Evolutionary conservation across 2,329 filamentous ascomycete genomes (phyloP), one percentile per base, ranked within the genome.

Genomic region (Pseudogymnoascus sp.): DNA sequence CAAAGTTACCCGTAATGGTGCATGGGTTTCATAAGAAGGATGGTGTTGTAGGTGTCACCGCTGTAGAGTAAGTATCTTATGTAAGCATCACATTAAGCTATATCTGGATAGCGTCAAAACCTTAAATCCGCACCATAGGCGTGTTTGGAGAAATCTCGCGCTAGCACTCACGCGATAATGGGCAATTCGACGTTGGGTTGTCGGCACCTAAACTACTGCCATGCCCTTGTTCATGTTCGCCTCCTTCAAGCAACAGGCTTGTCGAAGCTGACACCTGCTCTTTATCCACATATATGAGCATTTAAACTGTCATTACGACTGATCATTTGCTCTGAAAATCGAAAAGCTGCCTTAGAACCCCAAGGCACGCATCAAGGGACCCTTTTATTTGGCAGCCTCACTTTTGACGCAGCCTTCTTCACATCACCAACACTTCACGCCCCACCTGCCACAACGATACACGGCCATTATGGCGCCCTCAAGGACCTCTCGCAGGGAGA

Each of bases 381-480:
- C 39, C 57, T 36, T 39, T 34, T 51, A 41, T 36, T 41, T 36
- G 61, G 43, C 43, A 36, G 31, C 36, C 39, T 54, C 61, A 43
- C 39, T 62, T 62, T 63, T 5, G 8, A 37, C 61, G 39, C 61
- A 36, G 39, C 37, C 61, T 45, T 57, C 37, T 21, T 45, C 43
- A 10, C 51, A 51, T 54, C 61, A 63, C 16, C 16, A 36, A 36
- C 61, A 31, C 45, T 57, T 19, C 23, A 57, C 37, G 19, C 43
- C 14, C 14, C 37, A 34, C 13, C 31, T 13, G 7, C 28, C 25
- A 16, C 43, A 14, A 63, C 61, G n/a, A 57, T 28, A 63, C 25
- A 57, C 25, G 16, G 45, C 51, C 23, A 43, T 31, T 41, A 57
- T 69, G 67, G 65, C 64, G 28, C 63, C 67, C 51, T 63, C 68